phyloP scores from a whole-genome alignment of 2,329 filamentous ascomycete genomes.

The Fusarium succisae region DNA sequence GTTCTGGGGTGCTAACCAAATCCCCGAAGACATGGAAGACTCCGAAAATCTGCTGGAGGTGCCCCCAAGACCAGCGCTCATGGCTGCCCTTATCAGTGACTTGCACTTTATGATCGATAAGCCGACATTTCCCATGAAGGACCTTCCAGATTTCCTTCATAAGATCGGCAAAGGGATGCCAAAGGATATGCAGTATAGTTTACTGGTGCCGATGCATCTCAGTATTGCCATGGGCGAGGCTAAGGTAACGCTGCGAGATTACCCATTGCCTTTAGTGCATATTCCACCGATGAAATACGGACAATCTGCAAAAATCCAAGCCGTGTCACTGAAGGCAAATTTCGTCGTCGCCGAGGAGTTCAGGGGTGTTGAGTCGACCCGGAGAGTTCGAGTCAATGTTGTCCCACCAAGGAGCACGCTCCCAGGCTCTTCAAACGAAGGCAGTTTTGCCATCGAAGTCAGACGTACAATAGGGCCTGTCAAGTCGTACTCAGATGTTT shows the following conservation, averaged over 20 bases:
- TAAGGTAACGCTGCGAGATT: conserved; percentile 87
- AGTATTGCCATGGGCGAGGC: conserved; percentile 91
- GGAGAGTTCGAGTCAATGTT: conserved; percentile 84
- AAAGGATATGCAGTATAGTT: conserved; percentile 85
- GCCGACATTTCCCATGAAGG: conserved; percentile 84
- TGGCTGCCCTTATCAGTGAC: conserved; percentile 83
- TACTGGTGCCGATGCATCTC: conserved; percentile 90
- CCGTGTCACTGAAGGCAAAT: conserved; percentile 85
- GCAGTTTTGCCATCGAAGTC: conserved; percentile 85
- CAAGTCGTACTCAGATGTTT: conserved; percentile 95
- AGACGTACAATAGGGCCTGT: conserved; percentile 92
- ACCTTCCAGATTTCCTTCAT: conserved; percentile 86
- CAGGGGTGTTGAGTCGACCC: conserved; percentile 79
- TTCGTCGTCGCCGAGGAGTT: conserved; percentile 98
- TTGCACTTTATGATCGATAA: conserved; percentile 89
- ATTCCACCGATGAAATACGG: conserved; percentile 83
- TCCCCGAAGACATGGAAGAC: conserved; percentile 84
- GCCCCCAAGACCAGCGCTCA: conserved; percentile 83
- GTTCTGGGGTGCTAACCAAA: conserved; percentile 84
- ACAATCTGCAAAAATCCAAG: conserved; percentile 82
- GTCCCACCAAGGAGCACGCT: conserved; percentile 74
- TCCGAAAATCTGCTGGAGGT: conserved; percentile 87
- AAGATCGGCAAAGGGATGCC: conserved; percentile 97
- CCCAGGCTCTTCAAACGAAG: conserved; percentile 62
- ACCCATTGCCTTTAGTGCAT: conserved; percentile 90